Conservation (phyloP, 169 alveolate genomes). For the Eimeria maxima region DNA sequence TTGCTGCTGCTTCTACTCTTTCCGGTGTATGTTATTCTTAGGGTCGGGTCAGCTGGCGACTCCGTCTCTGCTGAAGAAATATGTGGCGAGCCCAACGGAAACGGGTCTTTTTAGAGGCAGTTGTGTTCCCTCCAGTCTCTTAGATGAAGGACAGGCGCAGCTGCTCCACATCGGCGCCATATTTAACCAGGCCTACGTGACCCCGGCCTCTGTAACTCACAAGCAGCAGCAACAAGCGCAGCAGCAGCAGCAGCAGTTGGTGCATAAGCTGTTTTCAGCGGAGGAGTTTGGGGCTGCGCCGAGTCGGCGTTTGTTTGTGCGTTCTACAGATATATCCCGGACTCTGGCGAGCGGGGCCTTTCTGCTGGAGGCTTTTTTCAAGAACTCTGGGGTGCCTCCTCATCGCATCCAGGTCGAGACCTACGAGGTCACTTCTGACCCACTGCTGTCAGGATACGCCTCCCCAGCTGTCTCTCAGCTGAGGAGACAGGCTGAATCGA, state of each 20-base stretch:
- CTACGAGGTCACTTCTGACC: slow-evolving; percentile 58
- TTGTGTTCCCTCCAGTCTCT: slow-evolving; percentile 69
- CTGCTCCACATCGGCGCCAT: slow-evolving; percentile 18
- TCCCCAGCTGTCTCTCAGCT: slow-evolving; percentile 8
- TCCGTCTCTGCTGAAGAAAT: slow-evolving; percentile 41
- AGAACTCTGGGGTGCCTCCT: slow-evolving; percentile 20
- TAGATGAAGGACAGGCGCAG: slow-evolving; percentile 54
- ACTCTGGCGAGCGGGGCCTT: slow-evolving; percentile 59
- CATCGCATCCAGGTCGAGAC: slow-evolving; percentile 54
- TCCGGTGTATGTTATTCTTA: not conserved
- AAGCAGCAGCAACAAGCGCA: not conserved
- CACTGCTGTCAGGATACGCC: slow-evolving; percentile 39
- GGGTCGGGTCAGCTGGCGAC: slow-evolving; percentile 58
- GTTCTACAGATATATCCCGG: slow-evolving; percentile 46
- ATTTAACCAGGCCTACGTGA: slow-evolving; percentile 45
- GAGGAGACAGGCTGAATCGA: slow-evolving; percentile 62
- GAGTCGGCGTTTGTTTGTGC: not conserved
- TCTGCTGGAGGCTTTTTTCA: slow-evolving; percentile 1
- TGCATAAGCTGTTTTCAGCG: slow-evolving; percentile 6
- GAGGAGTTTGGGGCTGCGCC: slow-evolving; percentile 8
- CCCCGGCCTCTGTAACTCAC: not conserved
- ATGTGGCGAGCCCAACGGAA: slow-evolving; percentile 20
- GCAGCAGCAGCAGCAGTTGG: slow-evolving; percentile 70
- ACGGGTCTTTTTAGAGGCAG: slow-evolving; percentile 51
- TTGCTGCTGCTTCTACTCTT: slow-evolving; percentile 44